A percentile compares a stretch with the other conserved stretches of the same genome.
Conservation (phyloP, 148 eudicot species). For the Drosera capensis region DNA sequence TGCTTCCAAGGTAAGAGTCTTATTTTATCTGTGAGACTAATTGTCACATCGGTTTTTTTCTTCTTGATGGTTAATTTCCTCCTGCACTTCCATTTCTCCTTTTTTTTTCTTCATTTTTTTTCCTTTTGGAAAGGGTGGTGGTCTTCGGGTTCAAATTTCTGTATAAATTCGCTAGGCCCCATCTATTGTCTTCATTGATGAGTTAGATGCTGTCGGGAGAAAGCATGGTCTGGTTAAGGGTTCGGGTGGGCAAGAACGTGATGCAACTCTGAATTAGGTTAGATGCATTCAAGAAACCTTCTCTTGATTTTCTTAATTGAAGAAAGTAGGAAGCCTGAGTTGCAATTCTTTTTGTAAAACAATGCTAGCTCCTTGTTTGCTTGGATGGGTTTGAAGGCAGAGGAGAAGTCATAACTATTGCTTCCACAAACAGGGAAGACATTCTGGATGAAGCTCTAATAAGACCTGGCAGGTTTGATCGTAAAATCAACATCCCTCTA, state of each 20-base stretch:
- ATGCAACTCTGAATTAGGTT: constrained; percentile 96
- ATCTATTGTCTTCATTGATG: constrained; percentile 94
- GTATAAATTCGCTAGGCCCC: constrained; percentile 50
- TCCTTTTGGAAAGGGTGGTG: neutral
- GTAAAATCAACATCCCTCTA: constrained; percentile 75
- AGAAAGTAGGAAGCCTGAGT: neutral
- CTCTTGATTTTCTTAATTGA: constrained; percentile 3
- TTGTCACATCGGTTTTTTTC: too few species aligned
- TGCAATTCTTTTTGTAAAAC: constrained; percentile 3
- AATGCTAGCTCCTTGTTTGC: constrained; percentile 71
- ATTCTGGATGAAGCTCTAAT: constrained; percentile 91
- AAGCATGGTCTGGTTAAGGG: constrained; percentile 94
- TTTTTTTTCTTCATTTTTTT: neutral
- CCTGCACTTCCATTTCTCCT: neutral
- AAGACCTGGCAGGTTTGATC: constrained; percentile 88
- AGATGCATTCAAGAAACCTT: constrained; percentile 1
- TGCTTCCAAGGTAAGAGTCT: too few species aligned
- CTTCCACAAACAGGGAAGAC: constrained; percentile 94
- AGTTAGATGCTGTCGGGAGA: constrained; percentile 97
- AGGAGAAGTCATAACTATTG: constrained; percentile 91
- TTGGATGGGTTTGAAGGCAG: constrained; percentile 97
- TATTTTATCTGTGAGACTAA: too few species aligned
- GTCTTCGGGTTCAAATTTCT: neutral
- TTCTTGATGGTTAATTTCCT: neutral
- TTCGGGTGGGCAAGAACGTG: constrained; percentile 99